A percentile compares a stretch with the other conserved stretches of the same genome.
These are phyloP conservation scores for Pseudomicrostroma phylloplanum DNA, from an alignment of 1,284 basidiomycete species.

Conservation along the genomic window DNA sequence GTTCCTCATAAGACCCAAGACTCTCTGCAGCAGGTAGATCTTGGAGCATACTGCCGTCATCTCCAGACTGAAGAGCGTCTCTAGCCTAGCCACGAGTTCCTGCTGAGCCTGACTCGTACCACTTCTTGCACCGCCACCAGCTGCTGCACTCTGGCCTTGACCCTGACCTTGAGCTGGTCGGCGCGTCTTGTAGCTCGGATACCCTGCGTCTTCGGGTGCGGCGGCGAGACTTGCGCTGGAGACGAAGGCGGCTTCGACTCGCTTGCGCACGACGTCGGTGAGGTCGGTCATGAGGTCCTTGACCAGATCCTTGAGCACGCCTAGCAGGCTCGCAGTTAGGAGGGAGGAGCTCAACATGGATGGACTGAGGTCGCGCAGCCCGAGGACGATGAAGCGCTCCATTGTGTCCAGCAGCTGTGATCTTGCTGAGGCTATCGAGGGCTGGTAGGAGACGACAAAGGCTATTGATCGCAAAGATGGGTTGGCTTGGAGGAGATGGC, in stretches of 20 bases:
- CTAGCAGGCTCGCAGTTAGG: slow-evolving; percentile 88
- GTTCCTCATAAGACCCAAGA: slow-evolving; percentile 63
- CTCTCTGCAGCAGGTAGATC: slow-evolving; percentile 91
- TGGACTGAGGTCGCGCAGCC: slow-evolving; percentile 31
- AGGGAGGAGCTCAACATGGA: slow-evolving; percentile 77
- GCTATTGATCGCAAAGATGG: not conserved
- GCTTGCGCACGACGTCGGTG: slow-evolving; percentile 69
- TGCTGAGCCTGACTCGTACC: slow-evolving; percentile 59
- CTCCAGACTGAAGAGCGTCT: slow-evolving; percentile 70
- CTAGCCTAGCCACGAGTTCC: slow-evolving; percentile 62
- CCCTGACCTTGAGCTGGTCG: not conserved
- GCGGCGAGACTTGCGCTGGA: not conserved
- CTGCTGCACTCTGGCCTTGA: too few species aligned
- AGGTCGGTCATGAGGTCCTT: slow-evolving; percentile 72
- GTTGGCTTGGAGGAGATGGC: not conserved
- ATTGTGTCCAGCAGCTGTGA: slow-evolving; percentile 14
- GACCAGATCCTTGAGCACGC: slow-evolving; percentile 74
- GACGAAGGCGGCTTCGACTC: slow-evolving; percentile 69
- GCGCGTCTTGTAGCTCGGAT: not conserved
- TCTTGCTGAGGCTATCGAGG: not conserved
- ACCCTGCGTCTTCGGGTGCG: not conserved
- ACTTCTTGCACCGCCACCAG: not conserved
- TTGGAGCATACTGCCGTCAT: slow-evolving; percentile 67
- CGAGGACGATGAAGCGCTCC: slow-evolving; percentile 41
- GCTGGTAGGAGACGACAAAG: not conserved